Base-by-base conservation (phyloP, 164 flowering plant genomes). In the Amborella trichopoda region DNA sequence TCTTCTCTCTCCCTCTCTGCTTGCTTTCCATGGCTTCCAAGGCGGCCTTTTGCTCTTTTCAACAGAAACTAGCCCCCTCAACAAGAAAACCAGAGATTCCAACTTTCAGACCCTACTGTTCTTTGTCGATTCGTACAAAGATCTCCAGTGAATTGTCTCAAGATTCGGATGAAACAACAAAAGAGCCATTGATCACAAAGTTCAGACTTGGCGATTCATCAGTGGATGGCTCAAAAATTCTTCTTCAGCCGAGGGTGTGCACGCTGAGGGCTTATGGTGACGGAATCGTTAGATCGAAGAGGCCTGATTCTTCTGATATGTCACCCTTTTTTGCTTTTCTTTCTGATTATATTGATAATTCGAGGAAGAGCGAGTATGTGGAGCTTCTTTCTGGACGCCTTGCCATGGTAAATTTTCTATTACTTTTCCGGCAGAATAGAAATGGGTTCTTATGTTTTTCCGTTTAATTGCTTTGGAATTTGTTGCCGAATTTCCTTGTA, bases 301-400 rank as follows among this genome's bases (percentile, higher is more conserved):
- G 61, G 44, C 19, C 37, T 20, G 76, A 54, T 24, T 11, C 41
- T 18, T 68, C 33, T 23, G 61, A 48, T n/a, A 73, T 54, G 37
- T 78, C 93, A 10, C 68, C 76, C 32, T 89, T 89, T 53, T 76
- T 82, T 23, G 79, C 64, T n/a, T 66, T 70, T 11, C 59, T 89
- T 45, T 72, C 81, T 14, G 90, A 85, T 42, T 89, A 89, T 48
- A 74, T 85, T 1, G 97, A 89, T 48, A 89, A 79, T 59, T 74
- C 94, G 12, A 73, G 60, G 74, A 80, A 71, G 62, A 89, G 81
- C 50, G 93, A 76, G 25, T 93, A 85, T 52, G 68, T 82, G 5
- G 97, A 89, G 72, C 80, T 69, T 67, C 67, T 85, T 50, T 73
- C 82, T 17, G 97, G 97, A 39, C 87, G 97, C 1, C 78, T 85